Conservation (phyloP, 805 yeast species). For the Pichia cephalocereana region DNA sequence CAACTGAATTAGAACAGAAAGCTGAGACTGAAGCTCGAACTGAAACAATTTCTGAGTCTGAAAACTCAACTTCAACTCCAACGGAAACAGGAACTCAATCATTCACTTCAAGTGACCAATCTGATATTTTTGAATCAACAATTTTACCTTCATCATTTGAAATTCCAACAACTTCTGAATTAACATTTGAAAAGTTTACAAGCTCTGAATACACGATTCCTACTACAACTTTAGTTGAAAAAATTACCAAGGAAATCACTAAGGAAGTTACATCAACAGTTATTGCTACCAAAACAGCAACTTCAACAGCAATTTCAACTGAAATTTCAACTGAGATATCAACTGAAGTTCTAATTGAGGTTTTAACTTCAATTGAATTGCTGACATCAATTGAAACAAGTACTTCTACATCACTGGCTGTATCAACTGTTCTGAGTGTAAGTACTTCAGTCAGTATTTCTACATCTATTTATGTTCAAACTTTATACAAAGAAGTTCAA, state of each 20-base stretch:
- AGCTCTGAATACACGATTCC: neutral
- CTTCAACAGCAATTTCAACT: conserved; percentile 1
- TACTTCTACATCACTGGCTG: neutral
- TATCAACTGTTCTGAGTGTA: neutral
- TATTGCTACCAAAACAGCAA: neutral
- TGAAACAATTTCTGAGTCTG: neutral
- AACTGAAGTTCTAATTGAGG: conserved; percentile 6
- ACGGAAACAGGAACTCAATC: no score
- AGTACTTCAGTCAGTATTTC: neutral
- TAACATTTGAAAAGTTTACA: neutral
- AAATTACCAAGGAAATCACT: conserved; percentile 7
- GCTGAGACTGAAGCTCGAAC: neutral
- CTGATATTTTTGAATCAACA: no score
- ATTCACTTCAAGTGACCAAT: neutral
- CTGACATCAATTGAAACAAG: conserved; percentile 7
- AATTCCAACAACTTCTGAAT: neutral
- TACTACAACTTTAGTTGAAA: neutral
- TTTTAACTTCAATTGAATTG: conserved; percentile 4
- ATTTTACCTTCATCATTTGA: neutral
- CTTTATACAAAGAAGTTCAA: neutral
- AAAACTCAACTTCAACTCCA: neutral
- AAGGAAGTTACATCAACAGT: conserved; percentile 7
- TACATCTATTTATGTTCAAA: conserved; percentile 1
- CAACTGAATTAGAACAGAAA: no score
- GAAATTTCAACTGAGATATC: conserved; percentile 1